Evolutionary conservation across 2,329 filamentous ascomycete genomes (phyloP).

Genomic region (Periglandula ipomoeae): DNA sequence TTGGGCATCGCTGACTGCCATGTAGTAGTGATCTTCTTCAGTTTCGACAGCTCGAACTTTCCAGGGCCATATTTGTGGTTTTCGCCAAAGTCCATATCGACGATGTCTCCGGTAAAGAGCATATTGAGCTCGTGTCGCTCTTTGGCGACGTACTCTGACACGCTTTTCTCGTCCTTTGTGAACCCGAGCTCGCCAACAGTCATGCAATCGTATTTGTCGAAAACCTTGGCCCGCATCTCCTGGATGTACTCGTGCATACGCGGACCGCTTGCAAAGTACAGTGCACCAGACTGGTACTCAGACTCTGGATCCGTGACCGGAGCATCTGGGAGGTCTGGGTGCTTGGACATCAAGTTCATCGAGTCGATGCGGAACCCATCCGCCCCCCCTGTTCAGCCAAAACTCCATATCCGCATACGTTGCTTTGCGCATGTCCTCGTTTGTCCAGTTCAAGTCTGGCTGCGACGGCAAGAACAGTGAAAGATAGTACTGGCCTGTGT

Average conservation of each 20-base stretch:
- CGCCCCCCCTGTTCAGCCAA: slow-evolving; percentile 61
- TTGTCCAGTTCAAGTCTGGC: slow-evolving; percentile 73
- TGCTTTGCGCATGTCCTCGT: slow-evolving; percentile 52
- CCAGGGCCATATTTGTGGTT: slow-evolving; percentile 40
- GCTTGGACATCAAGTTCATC: slow-evolving; percentile 46
- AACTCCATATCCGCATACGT: slow-evolving; percentile 61
- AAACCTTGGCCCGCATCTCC: slow-evolving; percentile 46
- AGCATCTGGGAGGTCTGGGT: slow-evolving; percentile 26
- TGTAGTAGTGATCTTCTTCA: slow-evolving; percentile 34
- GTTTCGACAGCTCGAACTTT: slow-evolving; percentile 30
- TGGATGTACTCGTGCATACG: slow-evolving; percentile 52
- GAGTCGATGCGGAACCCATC: slow-evolving; percentile 60
- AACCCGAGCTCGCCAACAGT: slow-evolving; percentile 49
- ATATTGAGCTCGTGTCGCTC: slow-evolving; percentile 40
- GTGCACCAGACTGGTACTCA: slow-evolving; percentile 39
- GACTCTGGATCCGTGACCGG: slow-evolving; percentile 30
- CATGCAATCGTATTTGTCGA: slow-evolving; percentile 47
- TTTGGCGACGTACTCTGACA: slow-evolving; percentile 47
- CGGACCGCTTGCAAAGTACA: slow-evolving; percentile 43
- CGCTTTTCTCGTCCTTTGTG: neutral
- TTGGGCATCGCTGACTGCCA: slow-evolving; percentile 42
- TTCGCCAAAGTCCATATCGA: slow-evolving; percentile 23
- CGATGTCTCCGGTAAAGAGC: slow-evolving; percentile 43
- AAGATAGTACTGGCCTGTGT: slow-evolving; percentile 43
- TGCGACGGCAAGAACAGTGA: slow-evolving; percentile 60